Evolutionary conservation across 1,284 basidiomycete genomes (phyloP).

Genomic region (Ganoderma multipileum): DNA sequence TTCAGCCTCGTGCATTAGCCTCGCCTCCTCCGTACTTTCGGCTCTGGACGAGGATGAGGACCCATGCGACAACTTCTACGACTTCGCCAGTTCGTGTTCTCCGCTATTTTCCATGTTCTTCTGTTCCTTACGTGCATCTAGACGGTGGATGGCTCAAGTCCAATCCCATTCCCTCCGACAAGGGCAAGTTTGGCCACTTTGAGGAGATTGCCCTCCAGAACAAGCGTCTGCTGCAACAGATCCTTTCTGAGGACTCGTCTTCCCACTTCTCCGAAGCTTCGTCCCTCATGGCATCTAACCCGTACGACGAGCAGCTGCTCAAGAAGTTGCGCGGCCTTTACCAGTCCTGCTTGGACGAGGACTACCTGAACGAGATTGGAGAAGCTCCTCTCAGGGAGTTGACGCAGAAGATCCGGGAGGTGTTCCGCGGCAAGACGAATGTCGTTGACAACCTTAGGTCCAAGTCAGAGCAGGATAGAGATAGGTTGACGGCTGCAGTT

Average conservation of each 20-base stretch:
- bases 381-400: conserved; percentile 65
- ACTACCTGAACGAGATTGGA: conserved; percentile 68
- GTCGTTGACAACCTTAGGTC: conserved; percentile 39
- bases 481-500: conserved; percentile 79
- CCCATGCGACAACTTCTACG: conserved; percentile 96
- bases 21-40: conserved; percentile 85
- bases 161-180: conserved; percentile 87
- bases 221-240: conserved; percentile 65
- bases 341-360: conserved; percentile 83
- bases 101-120: background rate
- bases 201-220: conserved; percentile 68
- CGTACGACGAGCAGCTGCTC: conserved; percentile 74
- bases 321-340: conserved; percentile 85
- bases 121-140: conserved; percentile 37
- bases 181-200: conserved; percentile 72
- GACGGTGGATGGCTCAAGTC: conserved; percentile 84
- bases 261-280: conserved; percentile 30
- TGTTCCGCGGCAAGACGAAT: conserved; percentile 62
- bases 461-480: conserved; percentile 40
- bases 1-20: conserved; percentile 81
- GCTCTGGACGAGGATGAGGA: conserved; percentile 85
- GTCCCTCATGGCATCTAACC: conserved; percentile 20
- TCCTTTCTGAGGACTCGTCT: conserved; percentile 44
- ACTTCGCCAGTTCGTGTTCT: conserved; percentile 78
- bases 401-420: conserved; percentile 58